Conservation (phyloP, 371 early-diverging fungal species). For the Syncephalastrum monosporum region DNA sequence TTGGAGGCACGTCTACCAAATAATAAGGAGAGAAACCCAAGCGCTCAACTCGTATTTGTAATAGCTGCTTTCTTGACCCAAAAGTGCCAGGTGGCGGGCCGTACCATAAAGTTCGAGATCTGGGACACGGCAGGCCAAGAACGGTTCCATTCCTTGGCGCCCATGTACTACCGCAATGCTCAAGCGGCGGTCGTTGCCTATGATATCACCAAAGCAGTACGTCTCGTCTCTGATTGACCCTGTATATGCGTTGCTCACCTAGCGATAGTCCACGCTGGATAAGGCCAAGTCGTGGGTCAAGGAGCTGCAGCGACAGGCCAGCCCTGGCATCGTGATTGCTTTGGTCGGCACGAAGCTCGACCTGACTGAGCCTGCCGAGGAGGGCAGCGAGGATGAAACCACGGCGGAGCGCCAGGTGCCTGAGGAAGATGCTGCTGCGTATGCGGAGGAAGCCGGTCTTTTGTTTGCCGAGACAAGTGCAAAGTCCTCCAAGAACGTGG, state of each 20-base stretch:
- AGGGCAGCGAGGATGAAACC: slow-evolving; percentile 36
- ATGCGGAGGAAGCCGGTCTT: slow-evolving; percentile 77
- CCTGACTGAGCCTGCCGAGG: slow-evolving; percentile 51
- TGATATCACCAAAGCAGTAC: slow-evolving; percentile 88
- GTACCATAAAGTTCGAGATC: slow-evolving; percentile 80
- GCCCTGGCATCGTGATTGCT: slow-evolving; percentile 94
- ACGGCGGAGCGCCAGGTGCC: slow-evolving; percentile 59
- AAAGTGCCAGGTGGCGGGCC: slow-evolving; percentile 65
- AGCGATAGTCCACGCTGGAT: slow-evolving; percentile 80
- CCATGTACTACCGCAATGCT: slow-evolving; percentile 98
- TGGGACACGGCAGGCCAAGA: slow-evolving; percentile 97
- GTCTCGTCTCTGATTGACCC: slow-evolving; percentile 10
- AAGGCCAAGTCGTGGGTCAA: slow-evolving; percentile 99
- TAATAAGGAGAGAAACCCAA: too few relatives aligned
- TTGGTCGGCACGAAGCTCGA: slow-evolving; percentile 97
- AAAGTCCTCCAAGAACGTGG: slow-evolving; percentile 78
- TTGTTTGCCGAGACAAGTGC: slow-evolving; percentile 91
- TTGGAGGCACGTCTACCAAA: slow-evolving; percentile 69
- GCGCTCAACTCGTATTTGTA: not conserved
- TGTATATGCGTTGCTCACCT: not conserved
- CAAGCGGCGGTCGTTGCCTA: slow-evolving; percentile 96
- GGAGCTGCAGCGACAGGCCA: slow-evolving; percentile 95
- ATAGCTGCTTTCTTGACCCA: slow-evolving; percentile 83
- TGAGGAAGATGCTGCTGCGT: slow-evolving; percentile 76
- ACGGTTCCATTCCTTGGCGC: slow-evolving; percentile 93